Evolutionary conservation across 2,329 filamentous ascomycete genomes (phyloP), one percentile per base, ranked within the genome.

Genomic region (Harringtonia lauricola): DNA sequence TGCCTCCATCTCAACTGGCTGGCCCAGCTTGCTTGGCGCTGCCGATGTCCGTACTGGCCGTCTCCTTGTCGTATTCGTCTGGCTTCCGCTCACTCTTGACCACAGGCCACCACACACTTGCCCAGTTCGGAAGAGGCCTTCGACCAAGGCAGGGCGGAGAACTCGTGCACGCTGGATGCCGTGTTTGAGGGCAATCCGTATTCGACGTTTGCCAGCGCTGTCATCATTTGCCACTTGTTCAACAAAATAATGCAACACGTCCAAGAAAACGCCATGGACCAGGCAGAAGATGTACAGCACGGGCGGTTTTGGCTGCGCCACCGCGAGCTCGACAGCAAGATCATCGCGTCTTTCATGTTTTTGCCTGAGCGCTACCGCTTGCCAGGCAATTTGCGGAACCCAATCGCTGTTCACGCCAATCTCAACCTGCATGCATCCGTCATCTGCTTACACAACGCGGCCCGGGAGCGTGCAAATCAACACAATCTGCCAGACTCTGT

Each of bases 281-380:
- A 72, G 34, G 82, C 88, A 4, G 72, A 83, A 29, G 83, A 95
- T 56, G 67, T 87, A 19, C 81, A 70, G 40, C 63, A 86, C 52
- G 88, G 88, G 3, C 70, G 76, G 18, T 95, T 87, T 60, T 95
- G 90, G 90, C 83, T 78, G 54, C 77, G 86, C 2, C 90, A 96
- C 60, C 76, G 88, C 4, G 71, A 79, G 13, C 74, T 95, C 52
- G 89, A 95, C 58, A 88, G 87, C 50, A 76, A 82, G 14, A 64
- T 95, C 2, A 79, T 86, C 3, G 86, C 81, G 53, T 80, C 81
- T 5, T 83, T 89, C 43, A 77, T 95, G 59, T 83, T 83, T 28
- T 66, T 95, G 7, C 88, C 90, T 0, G 79, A 82, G 45, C 68
- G 77, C 46, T 71, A 94, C 36, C 76, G 86, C 30, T 63, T 95